Conservation (phyloP, 495 filamentous ascomycete species). For the Aspergillus coremiiformis region DNA sequence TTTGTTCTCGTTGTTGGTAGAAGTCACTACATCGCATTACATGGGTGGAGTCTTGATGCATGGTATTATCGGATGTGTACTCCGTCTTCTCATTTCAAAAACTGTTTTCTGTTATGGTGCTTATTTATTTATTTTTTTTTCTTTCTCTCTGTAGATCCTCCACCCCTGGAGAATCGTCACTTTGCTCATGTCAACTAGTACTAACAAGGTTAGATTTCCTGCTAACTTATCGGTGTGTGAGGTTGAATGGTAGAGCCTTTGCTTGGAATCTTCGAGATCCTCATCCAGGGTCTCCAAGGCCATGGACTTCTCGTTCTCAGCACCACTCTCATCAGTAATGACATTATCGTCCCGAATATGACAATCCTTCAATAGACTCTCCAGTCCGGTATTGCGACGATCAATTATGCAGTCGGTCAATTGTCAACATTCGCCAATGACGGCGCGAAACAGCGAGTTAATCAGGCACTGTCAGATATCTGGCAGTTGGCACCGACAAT, state of each 20-base stretch:
- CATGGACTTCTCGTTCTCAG: slow-evolving; percentile 81
- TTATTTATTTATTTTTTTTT: neutral
- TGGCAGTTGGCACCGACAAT: slow-evolving; percentile 81
- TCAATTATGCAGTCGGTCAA: slow-evolving; percentile 80
- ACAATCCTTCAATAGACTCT: slow-evolving; percentile 70
- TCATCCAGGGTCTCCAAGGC: slow-evolving; percentile 69
- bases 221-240: too few species aligned
- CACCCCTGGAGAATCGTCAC: too few species aligned
- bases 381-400: slow-evolving; percentile 64
- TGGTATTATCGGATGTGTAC: too few species aligned
- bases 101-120: neutral
- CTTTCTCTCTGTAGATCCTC: neutral
- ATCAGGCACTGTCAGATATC: slow-evolving; percentile 69
- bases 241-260: too few species aligned
- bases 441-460: slow-evolving; percentile 77
- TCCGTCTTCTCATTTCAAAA: too few species aligned
- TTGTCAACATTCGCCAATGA: slow-evolving; percentile 67
- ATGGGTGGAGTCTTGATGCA: too few species aligned
- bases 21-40: too few species aligned
- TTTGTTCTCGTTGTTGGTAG: too few species aligned
- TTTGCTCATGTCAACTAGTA: too few species aligned
- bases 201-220: too few species aligned
- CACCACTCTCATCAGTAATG: slow-evolving; percentile 75
- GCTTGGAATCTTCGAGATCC: slow-evolving; percentile 31
- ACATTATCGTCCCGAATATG: slow-evolving; percentile 80